Conservation (phyloP, 2,329 filamentous ascomycete genomes). For the Aspergillus novoparasiticus region DNA sequence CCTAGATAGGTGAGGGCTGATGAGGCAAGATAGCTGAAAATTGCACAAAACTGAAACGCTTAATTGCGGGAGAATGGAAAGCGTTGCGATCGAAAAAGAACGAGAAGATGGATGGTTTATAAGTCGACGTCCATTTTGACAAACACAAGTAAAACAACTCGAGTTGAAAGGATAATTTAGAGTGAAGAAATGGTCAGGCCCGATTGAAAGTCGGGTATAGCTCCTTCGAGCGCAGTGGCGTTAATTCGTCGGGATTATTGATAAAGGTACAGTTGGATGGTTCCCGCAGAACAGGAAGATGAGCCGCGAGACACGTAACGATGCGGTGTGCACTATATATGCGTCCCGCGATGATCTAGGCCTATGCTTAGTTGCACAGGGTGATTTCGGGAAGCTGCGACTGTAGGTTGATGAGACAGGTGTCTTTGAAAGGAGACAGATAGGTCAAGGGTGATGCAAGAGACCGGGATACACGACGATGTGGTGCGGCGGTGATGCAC, state of each 20-base stretch:
- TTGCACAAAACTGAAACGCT: constrained; percentile 25
- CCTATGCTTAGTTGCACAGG: constrained; percentile 2
- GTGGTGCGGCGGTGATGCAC: constrained; percentile 17
- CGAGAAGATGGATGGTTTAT: constrained; percentile 25
- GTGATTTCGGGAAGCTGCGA: constrained; percentile 6
- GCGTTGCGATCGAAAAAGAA: constrained; percentile 11
- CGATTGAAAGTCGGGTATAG: not conserved
- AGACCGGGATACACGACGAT: not conserved
- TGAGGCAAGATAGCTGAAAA: constrained; percentile 4
- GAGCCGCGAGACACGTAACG: constrained; percentile 16
- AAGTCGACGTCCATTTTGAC: constrained; percentile 36
- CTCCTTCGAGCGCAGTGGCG: not conserved
- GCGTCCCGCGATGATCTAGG: constrained; percentile 8
- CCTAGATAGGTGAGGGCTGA: constrained; percentile 9
- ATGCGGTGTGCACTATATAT: constrained; percentile 15
- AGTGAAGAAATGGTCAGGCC: constrained; percentile 4
- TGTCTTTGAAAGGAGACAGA: constrained; percentile 6
- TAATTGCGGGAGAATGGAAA: constrained; percentile 22
- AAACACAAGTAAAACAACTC: constrained; percentile 23
- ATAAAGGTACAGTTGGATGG: constrained; percentile 2
- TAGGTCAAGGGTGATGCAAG: not conserved
- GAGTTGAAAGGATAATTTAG: constrained; percentile 16
- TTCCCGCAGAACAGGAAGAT: constrained; percentile 2
- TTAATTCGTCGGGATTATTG: not conserved
- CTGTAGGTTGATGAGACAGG: constrained; percentile 12